Percentiles rank a stretch among this genome's conserved stretches.
These are phyloP conservation scores for Suillus sp. DNA, from an alignment of 768 basidiomycete species.

Conservation along the genomic window DNA sequence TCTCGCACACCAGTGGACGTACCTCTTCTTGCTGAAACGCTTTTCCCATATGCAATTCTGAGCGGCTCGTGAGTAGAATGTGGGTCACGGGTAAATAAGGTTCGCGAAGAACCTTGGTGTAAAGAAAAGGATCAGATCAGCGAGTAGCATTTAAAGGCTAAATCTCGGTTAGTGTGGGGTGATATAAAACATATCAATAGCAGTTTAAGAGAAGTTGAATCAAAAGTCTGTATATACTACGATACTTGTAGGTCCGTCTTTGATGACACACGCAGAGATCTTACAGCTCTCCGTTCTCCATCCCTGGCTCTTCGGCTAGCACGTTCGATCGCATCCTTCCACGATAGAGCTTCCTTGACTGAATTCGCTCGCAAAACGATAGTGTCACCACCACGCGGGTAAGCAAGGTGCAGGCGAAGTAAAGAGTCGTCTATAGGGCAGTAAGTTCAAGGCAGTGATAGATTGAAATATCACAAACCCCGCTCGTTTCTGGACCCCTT, in stretches of 20 bases:
- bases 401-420: conserved; percentile 67
- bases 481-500: conserved; percentile 49
- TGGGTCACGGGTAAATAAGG: no score
- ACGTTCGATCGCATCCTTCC: conserved; percentile 45
- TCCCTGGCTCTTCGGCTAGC: conserved; percentile 19
- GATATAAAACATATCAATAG: neutral
- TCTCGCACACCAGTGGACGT: no score
- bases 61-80: no score
- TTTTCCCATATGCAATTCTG: no score
- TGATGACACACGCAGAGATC: neutral
- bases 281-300: conserved; percentile 7
- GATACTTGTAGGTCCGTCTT: conserved; percentile 4
- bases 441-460: neutral
- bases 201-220: neutral
- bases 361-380: conserved; percentile 61
- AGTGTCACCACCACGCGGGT: conserved; percentile 74
- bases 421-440: conserved; percentile 57
- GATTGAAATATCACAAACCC: conserved; percentile 41
- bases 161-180: neutral
- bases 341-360: conserved; percentile 57
- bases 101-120: no score
- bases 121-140: no score
- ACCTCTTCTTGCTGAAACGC: no score
- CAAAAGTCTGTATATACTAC: neutral
- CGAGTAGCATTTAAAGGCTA: neutral